Base-by-base conservation (phyloP, 148 eudicot species). In the Nepenthes gracilis region DNA sequence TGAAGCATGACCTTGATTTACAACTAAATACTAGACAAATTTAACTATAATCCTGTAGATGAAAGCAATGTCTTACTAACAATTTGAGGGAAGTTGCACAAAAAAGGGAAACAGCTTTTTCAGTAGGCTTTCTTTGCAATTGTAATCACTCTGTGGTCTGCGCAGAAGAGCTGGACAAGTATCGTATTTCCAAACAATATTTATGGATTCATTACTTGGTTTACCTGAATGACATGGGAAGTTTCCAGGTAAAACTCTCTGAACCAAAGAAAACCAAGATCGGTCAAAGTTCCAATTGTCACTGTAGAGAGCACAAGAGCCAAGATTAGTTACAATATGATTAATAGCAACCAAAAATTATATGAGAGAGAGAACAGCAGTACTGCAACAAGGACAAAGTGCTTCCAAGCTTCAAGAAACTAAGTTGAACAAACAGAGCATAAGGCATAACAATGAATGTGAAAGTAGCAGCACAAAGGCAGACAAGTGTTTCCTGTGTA, bases 181-280 rank as follows among this genome's bases (percentile, higher is more conserved):
- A 49, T 10, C 11, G 13, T 10, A 11, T 49, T 49, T 49, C 53
- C 12, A 6, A 2, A 11, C 53, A 5, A 11, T n/a, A n/a, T 11
- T 5, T 40, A 38, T 38, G 11, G 34, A 53, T 32, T 63, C 58
- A 36, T 4, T 49, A 9, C 15, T 34, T 52, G 37, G 33, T 71
- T 66, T 73, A 93, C 99, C 99, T 93, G 99, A 67, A 93, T 93
- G 59, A 93, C 96, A 71, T 96, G 95, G 70, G 96, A 93, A 67
- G 99, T 86, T 72, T 93, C 99, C 75, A 93, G 72, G 73, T 93
- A 93, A 70, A 93, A 93, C 69, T 93, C 99, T 83, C 99, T 86
- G 75, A 93, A 88, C 99, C 96, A 93, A 60, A 88, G 76, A 67
- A 93, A 88, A 62, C 98, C 99, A 71, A 93, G 85, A 80, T 93